Conservation (phyloP, 2,329 filamentous ascomycete species). For the Penicillium sp. region DNA sequence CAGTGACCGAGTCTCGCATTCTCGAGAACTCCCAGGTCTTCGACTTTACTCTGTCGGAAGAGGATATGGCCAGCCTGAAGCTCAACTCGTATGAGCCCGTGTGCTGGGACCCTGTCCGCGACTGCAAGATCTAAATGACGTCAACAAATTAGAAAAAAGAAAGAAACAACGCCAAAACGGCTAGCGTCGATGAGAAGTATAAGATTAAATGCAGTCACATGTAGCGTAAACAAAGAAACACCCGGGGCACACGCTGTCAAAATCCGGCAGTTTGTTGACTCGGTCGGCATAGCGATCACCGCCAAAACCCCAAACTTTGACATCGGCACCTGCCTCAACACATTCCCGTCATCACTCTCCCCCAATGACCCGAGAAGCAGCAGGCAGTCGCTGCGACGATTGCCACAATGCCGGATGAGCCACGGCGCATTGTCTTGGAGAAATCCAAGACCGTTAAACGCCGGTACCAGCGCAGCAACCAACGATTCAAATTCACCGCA, state of each 20-base stretch:
- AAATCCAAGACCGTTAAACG: constrained; percentile 43
- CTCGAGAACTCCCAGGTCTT: constrained; percentile 62
- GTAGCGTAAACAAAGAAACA: neutral
- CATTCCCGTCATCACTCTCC: constrained; percentile 1
- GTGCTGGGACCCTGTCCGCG: constrained; percentile 57
- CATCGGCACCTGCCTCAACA: neutral
- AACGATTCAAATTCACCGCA: constrained; percentile 37
- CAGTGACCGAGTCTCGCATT: constrained; percentile 61
- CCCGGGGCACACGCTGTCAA: neutral
- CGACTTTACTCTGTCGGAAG: constrained; percentile 60
- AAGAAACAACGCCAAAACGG: no score
- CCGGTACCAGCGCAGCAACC: constrained; percentile 41
- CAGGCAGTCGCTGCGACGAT: constrained; percentile 22
- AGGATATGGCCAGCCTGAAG: constrained; percentile 60
- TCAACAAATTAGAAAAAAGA: neutral
- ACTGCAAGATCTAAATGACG: constrained; percentile 26
- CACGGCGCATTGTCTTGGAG: constrained; percentile 38
- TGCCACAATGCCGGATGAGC: constrained; percentile 33
- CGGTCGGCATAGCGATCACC: constrained; percentile 35
- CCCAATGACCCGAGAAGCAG: constrained; percentile 19
- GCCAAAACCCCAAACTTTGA: constrained; percentile 11
- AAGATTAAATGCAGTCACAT: neutral
- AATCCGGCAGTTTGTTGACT: constrained; percentile 26
- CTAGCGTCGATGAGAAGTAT: neutral
- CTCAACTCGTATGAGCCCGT: constrained; percentile 60